These are phyloP conservation scores for Colletotrichum abscissum DNA, from an alignment of 2,329 filamentous ascomycete species.

Conservation along the genomic window DNA sequence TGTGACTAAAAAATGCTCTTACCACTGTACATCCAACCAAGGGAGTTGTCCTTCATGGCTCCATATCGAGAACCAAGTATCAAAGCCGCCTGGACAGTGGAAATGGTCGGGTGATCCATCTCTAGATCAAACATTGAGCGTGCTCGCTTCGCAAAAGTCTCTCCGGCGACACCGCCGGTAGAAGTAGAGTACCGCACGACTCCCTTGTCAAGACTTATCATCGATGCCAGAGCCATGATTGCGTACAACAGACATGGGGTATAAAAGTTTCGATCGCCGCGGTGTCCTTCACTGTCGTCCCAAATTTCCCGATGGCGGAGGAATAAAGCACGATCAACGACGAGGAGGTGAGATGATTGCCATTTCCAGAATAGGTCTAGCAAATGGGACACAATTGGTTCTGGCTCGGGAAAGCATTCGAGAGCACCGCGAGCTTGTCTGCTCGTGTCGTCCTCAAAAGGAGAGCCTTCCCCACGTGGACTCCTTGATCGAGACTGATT, in stretches of 20 bases:
- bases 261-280: slow-evolving; percentile 1
- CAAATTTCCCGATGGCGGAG: slow-evolving; percentile 12
- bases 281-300: slow-evolving; percentile 14
- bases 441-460: background rate
- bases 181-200: slow-evolving; percentile 24
- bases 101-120: slow-evolving; percentile 1
- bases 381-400: slow-evolving; percentile 26
- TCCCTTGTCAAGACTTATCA: slow-evolving; percentile 28
- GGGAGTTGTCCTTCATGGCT: background rate
- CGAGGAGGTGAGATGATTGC: slow-evolving; percentile 19
- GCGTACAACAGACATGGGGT: slow-evolving; percentile 15
- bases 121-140: slow-evolving; percentile 2
- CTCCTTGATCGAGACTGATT: background rate
- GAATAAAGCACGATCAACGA: slow-evolving; percentile 14
- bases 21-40: slow-evolving; percentile 30
- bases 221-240: slow-evolving; percentile 18
- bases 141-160: slow-evolving; percentile 15
- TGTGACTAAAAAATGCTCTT: background rate
- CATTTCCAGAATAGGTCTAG: slow-evolving; percentile 30
- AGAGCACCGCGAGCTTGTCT: background rate
- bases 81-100: slow-evolving; percentile 22
- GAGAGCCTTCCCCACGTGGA: background rate
- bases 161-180: slow-evolving; percentile 1
- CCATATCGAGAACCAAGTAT: slow-evolving; percentile 19
- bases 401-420: slow-evolving; percentile 22